A percentile compares a stretch with the other conserved stretches of the same genome.
Evolutionary conservation across 106 monocot species (phyloP).

Genomic region (Vanilla planifolia): DNA sequence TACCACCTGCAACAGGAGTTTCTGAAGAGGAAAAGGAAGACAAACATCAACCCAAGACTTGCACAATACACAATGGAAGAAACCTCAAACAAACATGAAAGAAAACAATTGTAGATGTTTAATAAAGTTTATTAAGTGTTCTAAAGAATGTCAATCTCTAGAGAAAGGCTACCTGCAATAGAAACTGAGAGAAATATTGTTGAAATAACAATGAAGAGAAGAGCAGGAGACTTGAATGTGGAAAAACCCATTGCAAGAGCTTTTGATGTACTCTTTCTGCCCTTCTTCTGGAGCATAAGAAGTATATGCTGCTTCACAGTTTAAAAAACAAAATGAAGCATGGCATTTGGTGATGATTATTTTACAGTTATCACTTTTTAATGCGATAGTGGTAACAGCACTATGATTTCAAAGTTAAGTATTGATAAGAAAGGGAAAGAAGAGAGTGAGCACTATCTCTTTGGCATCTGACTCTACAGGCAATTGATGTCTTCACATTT

Average conservation of each 20-base stretch:
- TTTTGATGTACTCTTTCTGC: neutral
- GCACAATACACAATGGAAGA: neutral
- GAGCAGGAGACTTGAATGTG: neutral
- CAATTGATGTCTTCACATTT: no score
- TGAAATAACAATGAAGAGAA: constrained; percentile 3
- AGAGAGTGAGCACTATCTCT: neutral
- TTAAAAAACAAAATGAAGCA: neutral
- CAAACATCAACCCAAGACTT: neutral
- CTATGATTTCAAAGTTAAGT: neutral
- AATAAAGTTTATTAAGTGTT: no score
- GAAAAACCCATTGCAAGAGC: neutral
- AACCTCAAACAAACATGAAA: neutral
- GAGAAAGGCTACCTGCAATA: neutral
- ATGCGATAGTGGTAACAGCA: neutral
- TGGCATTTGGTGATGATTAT: neutral
- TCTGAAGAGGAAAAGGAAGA: neutral
- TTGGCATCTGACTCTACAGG: neutral
- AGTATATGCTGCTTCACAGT: neutral
- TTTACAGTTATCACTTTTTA: neutral
- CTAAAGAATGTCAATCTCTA: no score
- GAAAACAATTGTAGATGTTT: no score
- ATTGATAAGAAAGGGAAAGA: neutral
- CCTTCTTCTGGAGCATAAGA: neutral
- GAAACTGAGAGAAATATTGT: neutral
- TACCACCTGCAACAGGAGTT: no score